phyloP scores from a whole-genome alignment of 2,329 filamentous ascomycete genomes.

The Rachicladosporium sp. region DNA sequence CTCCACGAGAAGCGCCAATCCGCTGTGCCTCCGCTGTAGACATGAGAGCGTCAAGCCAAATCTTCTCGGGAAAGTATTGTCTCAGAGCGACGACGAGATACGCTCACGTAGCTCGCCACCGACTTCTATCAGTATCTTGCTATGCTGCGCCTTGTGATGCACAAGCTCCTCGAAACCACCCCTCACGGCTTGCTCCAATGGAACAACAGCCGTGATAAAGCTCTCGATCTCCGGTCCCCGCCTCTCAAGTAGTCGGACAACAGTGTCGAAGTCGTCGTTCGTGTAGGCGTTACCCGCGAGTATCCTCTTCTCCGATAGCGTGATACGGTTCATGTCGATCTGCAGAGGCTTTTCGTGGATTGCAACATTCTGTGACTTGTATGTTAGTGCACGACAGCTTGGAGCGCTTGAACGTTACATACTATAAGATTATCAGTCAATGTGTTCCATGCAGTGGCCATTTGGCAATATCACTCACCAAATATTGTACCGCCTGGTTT shows the following conservation, averaged over 20 bases:
- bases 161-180: conserved; percentile 10
- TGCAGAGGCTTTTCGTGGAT: conserved; percentile 11
- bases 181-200: conserved; percentile 8
- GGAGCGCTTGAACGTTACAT: too few relatives aligned
- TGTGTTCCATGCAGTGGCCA: too few relatives aligned
- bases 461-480: background rate
- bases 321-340: conserved; percentile 9
- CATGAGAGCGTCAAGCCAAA: too few relatives aligned
- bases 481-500: conserved; percentile 10
- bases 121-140: conserved; percentile 9
- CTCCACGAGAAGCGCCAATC: too few relatives aligned
- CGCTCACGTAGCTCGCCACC: background rate
- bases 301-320: conserved; percentile 8
- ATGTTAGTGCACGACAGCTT: too few relatives aligned
- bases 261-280: conserved; percentile 9
- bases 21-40: too few relatives aligned
- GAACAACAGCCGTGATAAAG: conserved; percentile 10
- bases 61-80: too few relatives aligned
- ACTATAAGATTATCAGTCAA: too few relatives aligned
- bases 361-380: conserved; percentile 6
- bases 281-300: conserved; percentile 9
- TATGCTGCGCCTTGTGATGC: conserved; percentile 9
- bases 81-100: too few relatives aligned
- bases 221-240: conserved; percentile 5
- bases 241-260: conserved; percentile 5